Base-by-base conservation (phyloP, 306 rosid species). In the Sophora flavescens region DNA sequence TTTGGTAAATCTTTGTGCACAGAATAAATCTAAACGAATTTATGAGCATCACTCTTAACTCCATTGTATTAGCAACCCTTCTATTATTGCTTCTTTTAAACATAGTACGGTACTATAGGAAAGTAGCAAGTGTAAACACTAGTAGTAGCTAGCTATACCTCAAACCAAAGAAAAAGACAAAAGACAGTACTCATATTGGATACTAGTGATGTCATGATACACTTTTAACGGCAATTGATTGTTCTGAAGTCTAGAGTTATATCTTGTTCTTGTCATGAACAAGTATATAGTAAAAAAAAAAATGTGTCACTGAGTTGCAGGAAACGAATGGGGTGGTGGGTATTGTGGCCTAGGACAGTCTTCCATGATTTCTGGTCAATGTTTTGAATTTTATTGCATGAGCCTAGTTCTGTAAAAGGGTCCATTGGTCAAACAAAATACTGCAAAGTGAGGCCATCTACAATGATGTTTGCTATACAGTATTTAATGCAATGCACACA, bases 401-500 rank as follows among this genome's bases (percentile, higher is more conserved):
- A 44, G 64, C 6, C 63, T 48, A 65, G 42, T 67, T 66, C 53
- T 62, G 83, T 28, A 35, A 70, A 51, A 80, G 33, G 70, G 74
- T 35, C 5, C 33, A 80, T 62, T 9, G 57, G 90, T 86, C 88
- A 79, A 83, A 77, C 59, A 63, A 58, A 63, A 30, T 65, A 61
- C 26, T 75, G 62, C 79, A 41, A 30, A 70, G 30, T 44, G 78
- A 38, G 71, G 80, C 68, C 78, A 68, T 51, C 14, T 26, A 53
- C 70, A 83, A 54, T 47, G 72, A 79, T 61, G 75, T 56, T 4
- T 75, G 67, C 63, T 62, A 67, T 35, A 42, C 67, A 32, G 42
- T 44, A 82, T 83, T 89, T 76, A 89, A 63, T 85, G 56, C 74
- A 74, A 59, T 85, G 56, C 74, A 74, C 18, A 14, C 45, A 66